Evolutionary conservation across 805 yeast genomes (phyloP).

Genomic region (Candida peoriensis): DNA sequence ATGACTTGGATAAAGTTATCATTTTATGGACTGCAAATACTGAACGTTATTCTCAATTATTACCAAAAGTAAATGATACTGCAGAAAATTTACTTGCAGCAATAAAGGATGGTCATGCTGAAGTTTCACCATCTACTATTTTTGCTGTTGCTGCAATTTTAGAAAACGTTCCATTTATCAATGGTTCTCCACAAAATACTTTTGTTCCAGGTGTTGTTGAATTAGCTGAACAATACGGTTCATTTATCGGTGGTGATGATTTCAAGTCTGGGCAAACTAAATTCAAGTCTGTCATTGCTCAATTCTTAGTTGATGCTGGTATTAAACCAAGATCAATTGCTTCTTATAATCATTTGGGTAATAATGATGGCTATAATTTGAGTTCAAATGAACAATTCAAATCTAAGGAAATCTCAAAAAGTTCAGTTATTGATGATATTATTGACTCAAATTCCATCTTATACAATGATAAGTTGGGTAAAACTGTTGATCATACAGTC

Average conservation of each 20-base stretch:
- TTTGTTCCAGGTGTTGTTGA: conserved; percentile 94
- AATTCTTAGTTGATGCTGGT: conserved; percentile 95
- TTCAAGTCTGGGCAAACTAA: conserved; percentile 97
- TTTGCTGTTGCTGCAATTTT: conserved; percentile 91
- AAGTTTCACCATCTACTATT: conserved; percentile 87
- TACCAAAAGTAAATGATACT: conserved; percentile 81
- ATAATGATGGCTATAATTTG: conserved; percentile 91
- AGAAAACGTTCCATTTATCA: conserved; percentile 85
- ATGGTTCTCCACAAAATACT: conserved; percentile 97
- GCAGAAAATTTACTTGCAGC: conserved; percentile 71
- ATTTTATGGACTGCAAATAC: conserved; percentile 98
- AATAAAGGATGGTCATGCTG: conserved; percentile 73
- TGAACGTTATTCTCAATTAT: conserved; percentile 80
- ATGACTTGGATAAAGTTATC: conserved; percentile 78
- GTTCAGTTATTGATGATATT: conserved; percentile 91
- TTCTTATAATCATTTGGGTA: conserved; percentile 93
- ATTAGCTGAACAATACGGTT: conserved; percentile 70
- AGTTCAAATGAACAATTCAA: conserved; percentile 90
- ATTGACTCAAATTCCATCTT: conserved; percentile 81
- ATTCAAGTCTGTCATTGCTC: conserved; percentile 93
- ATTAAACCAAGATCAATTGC: conserved; percentile 92
- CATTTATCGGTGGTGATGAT: conserved; percentile 94
- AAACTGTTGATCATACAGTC: conserved; percentile 85
- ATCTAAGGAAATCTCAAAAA: conserved; percentile 91
- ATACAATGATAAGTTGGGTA: conserved; percentile 75